A percentile compares a stretch with the other conserved stretches of the same genome.
phyloP scores from a whole-genome alignment of 2,329 filamentous ascomycete genomes.

The Talaromyces marneffei region DNA sequence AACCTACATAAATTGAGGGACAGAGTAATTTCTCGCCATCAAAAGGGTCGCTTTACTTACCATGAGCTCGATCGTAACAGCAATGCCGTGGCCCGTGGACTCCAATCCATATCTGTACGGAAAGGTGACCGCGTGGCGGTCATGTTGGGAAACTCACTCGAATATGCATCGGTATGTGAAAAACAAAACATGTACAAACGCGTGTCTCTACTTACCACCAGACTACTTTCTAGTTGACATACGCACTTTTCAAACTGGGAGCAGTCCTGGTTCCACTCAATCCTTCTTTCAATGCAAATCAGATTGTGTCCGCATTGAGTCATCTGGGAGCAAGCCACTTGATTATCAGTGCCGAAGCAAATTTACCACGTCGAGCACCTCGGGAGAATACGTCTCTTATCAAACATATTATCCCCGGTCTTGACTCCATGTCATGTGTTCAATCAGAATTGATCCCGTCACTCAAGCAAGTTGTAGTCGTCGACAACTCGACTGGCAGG shows the following conservation, averaged over 20 bases:
- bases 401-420: conserved; percentile 47
- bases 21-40: conserved; percentile 56
- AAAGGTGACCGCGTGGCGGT: conserved; percentile 84
- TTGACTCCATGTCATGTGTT: conserved; percentile 36
- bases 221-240: conserved; percentile 50
- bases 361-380: conserved; percentile 62
- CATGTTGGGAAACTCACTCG: conserved; percentile 75
- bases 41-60: conserved; percentile 65
- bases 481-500: conserved; percentile 66
- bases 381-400: conserved; percentile 56
- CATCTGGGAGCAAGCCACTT: conserved; percentile 70
- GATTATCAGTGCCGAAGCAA: conserved; percentile 81
- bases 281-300: conserved; percentile 73
- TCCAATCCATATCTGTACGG: conserved; percentile 63
- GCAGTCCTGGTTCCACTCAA: conserved; percentile 85
- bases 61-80: conserved; percentile 67
- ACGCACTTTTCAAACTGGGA: conserved; percentile 91
- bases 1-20: background rate
- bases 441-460: conserved; percentile 60
- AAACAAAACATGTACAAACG: background rate
- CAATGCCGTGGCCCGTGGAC: conserved; percentile 66
- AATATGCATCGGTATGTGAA: conserved; percentile 65
- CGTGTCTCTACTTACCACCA: conserved; percentile 12
- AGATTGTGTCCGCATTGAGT: conserved; percentile 70
- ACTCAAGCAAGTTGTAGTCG: conserved; percentile 64